phyloP scores from a whole-genome alignment of 805 yeast species.

The Limtongozyma cylindracea region DNA sequence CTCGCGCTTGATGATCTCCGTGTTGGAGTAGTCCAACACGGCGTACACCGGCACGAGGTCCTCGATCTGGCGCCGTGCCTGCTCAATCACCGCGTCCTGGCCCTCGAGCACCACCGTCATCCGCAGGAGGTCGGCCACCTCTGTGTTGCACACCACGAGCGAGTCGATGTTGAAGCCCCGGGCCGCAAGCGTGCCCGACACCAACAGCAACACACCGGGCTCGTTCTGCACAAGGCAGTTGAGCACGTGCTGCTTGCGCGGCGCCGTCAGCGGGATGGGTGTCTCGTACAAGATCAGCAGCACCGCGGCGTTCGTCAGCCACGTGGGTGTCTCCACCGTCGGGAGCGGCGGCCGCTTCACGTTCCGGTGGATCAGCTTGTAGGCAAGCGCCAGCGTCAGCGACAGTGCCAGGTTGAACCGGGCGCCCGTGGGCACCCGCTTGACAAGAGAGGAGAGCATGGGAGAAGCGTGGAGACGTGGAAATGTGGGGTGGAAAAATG shows the following conservation, averaged over 20 bases:
- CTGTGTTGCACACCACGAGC: slow-evolving; percentile 88
- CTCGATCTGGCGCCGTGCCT: slow-evolving; percentile 94
- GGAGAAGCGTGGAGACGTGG: too few relatives aligned
- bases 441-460: too few relatives aligned
- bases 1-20: slow-evolving; percentile 82
- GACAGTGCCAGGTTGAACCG: slow-evolving; percentile 12
- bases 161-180: slow-evolving; percentile 98
- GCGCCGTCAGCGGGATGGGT: slow-evolving; percentile 34
- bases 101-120: slow-evolving; percentile 93
- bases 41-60: slow-evolving; percentile 97
- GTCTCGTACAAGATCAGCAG: slow-evolving; percentile 89
- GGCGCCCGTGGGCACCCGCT: too few relatives aligned
- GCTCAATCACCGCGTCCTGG: slow-evolving; percentile 90
- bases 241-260: slow-evolving; percentile 66
- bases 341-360: slow-evolving; percentile 79
- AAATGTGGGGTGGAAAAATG: too few relatives aligned
- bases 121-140: slow-evolving; percentile 81
- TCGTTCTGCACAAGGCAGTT: slow-evolving; percentile 96
- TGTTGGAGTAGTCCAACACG: slow-evolving; percentile 77
- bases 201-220: slow-evolving; percentile 88
- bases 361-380: slow-evolving; percentile 75
- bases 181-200: slow-evolving; percentile 90
- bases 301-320: slow-evolving; percentile 95
- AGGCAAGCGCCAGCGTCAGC: slow-evolving; percentile 85
- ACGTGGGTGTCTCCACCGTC: slow-evolving; percentile 73